Percentiles rank a stretch among this genome's conserved stretches.
Conservation (phyloP, 352 stramenopile species). For the Globisporangium radiosum region DNA sequence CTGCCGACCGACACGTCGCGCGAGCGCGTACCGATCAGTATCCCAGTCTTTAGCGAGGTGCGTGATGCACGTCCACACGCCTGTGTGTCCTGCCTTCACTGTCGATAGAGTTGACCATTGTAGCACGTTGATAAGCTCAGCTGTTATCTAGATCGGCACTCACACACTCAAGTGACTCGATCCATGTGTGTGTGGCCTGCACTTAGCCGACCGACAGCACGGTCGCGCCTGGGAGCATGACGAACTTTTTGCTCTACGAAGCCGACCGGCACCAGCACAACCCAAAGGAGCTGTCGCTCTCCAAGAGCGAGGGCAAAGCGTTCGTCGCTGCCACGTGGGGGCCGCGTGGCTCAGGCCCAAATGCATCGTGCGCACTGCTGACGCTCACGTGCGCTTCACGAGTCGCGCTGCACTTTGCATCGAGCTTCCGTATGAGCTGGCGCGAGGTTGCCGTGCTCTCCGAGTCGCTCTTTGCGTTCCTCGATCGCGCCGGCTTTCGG, state of each 20-base stretch:
- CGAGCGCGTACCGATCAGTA: constrained; percentile 46
- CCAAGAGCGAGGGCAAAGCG: constrained; percentile 57
- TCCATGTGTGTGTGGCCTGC: background rate
- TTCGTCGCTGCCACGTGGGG: constrained; percentile 66
- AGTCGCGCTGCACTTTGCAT: constrained; percentile 64
- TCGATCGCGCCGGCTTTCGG: constrained; percentile 36
- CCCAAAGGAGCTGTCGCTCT: constrained; percentile 75
- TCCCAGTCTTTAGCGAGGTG: constrained; percentile 41
- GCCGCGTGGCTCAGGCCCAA: constrained; percentile 65
- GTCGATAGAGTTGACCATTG: too few species aligned
- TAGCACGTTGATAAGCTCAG: too few species aligned
- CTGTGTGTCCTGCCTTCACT: too few species aligned
- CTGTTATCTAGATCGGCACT: too few species aligned
- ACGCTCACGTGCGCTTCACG: constrained; percentile 49
- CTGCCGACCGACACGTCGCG: constrained; percentile 27
- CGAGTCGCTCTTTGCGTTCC: constrained; percentile 57
- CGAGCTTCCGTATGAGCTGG: constrained; percentile 80
- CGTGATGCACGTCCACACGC: too few species aligned
- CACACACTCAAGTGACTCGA: too few species aligned
- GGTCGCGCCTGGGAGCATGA: constrained; percentile 26
- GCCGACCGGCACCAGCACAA: constrained; percentile 69
- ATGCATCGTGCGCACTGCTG: constrained; percentile 59
- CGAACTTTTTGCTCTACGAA: constrained; percentile 66
- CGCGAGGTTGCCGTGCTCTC: constrained; percentile 65
- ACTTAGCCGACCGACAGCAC: constrained; percentile 16